Evolutionary conservation across 805 yeast genomes (phyloP).

Genomic region (Lachancea quebecensis): DNA sequence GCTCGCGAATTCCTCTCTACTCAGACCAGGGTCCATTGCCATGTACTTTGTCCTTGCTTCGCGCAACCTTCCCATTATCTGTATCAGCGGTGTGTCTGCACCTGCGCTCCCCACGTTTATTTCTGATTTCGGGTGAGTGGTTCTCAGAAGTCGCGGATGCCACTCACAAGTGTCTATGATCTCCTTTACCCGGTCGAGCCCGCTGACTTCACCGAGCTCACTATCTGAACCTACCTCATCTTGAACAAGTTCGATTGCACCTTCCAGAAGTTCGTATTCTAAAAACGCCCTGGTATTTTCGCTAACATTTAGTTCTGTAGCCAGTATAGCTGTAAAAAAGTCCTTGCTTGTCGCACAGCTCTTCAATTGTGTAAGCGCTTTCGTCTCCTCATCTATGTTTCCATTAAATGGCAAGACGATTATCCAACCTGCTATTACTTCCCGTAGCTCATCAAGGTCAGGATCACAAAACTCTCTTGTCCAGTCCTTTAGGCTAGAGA

Average conservation of each 20-base stretch:
- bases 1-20: conserved; percentile 17
- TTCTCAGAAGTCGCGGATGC: conserved; percentile 16
- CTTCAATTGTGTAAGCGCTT: not conserved
- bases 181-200: conserved; percentile 39
- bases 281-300: not conserved
- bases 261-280: conserved; percentile 7
- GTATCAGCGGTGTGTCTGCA: conserved; percentile 5
- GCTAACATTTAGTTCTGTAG: not conserved
- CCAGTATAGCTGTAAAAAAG: not conserved
- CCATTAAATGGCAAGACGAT: conserved; percentile 13
- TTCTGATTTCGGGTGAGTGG: not conserved
- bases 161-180: conserved; percentile 45
- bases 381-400: not conserved
- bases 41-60: conserved; percentile 17
- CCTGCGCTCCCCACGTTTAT: not conserved
- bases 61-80: conserved; percentile 13
- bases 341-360: not conserved
- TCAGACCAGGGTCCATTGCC: conserved; percentile 8
- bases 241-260: conserved; percentile 38
- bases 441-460: conserved; percentile 37
- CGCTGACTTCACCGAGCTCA: conserved; percentile 39
- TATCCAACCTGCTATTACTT: conserved; percentile 40
- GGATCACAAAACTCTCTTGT: conserved; percentile 31
- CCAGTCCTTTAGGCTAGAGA: conserved; percentile 31
- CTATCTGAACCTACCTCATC: conserved; percentile 31